Percentiles rank a stretch among this genome's conserved stretches.
phyloP scores from a whole-genome alignment of 352 stramenopile species.

The Phytopythium ostracodes region DNA sequence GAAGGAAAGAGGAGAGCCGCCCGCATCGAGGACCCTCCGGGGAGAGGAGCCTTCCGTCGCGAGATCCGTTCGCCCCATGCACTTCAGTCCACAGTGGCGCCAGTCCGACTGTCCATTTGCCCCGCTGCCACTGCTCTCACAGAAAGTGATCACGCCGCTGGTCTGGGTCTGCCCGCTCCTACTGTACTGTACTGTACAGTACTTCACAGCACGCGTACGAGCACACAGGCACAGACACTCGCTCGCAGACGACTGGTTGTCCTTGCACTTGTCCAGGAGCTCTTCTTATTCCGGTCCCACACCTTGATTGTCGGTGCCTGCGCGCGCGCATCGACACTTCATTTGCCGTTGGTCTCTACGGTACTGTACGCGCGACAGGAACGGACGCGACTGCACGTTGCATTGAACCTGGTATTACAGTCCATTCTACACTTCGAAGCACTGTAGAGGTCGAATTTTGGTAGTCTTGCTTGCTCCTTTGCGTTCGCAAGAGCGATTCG shows the following conservation, averaged over 20 bases:
- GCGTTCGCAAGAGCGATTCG: neutral
- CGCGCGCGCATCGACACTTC: neutral
- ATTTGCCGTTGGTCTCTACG: neutral
- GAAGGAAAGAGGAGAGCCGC: too few relatives aligned
- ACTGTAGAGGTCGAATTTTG: too few relatives aligned
- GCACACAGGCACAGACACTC: neutral
- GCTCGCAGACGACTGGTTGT: slow-evolving; percentile 3
- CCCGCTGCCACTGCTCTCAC: neutral
- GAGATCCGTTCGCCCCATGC: slow-evolving; percentile 6
- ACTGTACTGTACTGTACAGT: too few relatives aligned
- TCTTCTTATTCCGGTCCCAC: slow-evolving; percentile 5
- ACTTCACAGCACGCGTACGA: neutral
- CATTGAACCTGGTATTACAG: too few relatives aligned
- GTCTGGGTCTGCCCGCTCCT: neutral
- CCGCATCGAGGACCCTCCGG: neutral
- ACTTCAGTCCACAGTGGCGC: slow-evolving; percentile 7
- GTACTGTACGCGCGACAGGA: too few relatives aligned
- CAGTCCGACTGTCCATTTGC: slow-evolving; percentile 1
- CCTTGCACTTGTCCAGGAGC: neutral
- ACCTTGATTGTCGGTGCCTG: neutral
- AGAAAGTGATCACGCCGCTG: neutral
- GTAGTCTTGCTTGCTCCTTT: neutral
- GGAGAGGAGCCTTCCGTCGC: neutral
- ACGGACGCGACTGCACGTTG: too few relatives aligned
- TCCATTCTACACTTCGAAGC: too few relatives aligned